Conservation (phyloP, 495 filamentous ascomycete species). For the Talaromyces nanjingensis region DNA sequence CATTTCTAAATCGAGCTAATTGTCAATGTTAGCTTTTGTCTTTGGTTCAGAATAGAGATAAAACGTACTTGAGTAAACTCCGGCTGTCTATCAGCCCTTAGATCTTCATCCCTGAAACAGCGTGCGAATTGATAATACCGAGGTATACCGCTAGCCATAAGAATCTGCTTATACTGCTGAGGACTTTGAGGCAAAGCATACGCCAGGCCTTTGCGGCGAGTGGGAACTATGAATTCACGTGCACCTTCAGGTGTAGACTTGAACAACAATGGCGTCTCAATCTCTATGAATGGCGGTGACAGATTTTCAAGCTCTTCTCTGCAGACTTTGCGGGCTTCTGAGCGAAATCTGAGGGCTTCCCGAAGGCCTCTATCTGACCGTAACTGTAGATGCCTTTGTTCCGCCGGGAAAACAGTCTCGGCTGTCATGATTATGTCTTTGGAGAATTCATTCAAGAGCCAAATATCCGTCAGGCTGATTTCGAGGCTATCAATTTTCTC, state of each 20-base stretch:
- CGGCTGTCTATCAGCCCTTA: conserved; percentile 87
- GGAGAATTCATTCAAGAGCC: conserved; percentile 67
- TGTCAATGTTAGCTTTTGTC: background rate
- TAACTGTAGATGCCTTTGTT: conserved; percentile 78
- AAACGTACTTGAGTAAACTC: conserved; percentile 83
- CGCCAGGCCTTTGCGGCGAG: conserved; percentile 61
- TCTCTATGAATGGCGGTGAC: conserved; percentile 56
- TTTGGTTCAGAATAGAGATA: background rate
- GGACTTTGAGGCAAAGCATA: conserved; percentile 95
- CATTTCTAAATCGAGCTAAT: conserved; percentile 86
- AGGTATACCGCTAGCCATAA: conserved; percentile 82
- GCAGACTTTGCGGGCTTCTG: conserved; percentile 41
- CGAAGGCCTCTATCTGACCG: conserved; percentile 59
- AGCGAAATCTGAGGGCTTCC: conserved; percentile 55
- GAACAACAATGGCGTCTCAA: conserved; percentile 92
- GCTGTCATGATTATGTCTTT: conserved; percentile 66
- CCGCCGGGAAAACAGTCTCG: conserved; percentile 62
- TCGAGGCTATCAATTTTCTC: conserved; percentile 43
- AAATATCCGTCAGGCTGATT: conserved; percentile 55
- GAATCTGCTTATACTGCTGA: conserved; percentile 97
- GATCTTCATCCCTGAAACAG: conserved; percentile 94
- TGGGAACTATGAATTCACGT: conserved; percentile 91
- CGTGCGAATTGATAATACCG: conserved; percentile 88
- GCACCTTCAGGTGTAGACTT: conserved; percentile 97
- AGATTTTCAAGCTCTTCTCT: conserved; percentile 42